Conservation (phyloP, 2,329 filamentous ascomycete species). For the Alternaria triticimaculans region DNA sequence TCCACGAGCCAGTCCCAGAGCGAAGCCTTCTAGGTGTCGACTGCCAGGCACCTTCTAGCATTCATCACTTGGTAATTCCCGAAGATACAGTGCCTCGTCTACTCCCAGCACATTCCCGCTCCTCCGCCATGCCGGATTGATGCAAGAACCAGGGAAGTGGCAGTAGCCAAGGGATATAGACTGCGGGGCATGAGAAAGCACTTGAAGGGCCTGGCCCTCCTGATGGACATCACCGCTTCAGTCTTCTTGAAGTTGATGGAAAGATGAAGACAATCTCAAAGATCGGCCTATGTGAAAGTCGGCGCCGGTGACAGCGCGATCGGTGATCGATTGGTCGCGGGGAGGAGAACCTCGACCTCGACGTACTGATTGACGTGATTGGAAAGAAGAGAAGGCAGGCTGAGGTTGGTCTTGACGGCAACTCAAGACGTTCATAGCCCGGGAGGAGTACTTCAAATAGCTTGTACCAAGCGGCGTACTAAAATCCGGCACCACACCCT, state of each 20-base stretch:
- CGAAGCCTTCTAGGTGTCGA: background rate
- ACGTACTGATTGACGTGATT: too few species aligned
- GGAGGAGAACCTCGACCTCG: too few species aligned
- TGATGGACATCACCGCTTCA: background rate
- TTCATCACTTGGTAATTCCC: conserved; percentile 1
- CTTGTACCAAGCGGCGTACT: background rate
- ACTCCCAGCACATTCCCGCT: too few species aligned
- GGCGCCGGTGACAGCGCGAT: too few species aligned
- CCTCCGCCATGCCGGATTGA: background rate
- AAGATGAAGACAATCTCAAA: too few species aligned
- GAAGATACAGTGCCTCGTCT: conserved; percentile 5
- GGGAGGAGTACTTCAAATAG: background rate
- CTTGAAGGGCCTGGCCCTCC: background rate
- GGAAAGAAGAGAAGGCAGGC: background rate
- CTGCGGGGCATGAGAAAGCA: background rate
- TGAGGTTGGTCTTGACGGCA: background rate
- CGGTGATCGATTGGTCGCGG: too few species aligned
- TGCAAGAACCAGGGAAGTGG: background rate
- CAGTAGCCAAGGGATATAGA: background rate
- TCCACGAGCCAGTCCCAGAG: background rate
- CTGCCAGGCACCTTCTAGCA: conserved; percentile 8
- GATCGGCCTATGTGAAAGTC: too few species aligned
- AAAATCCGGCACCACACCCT: background rate
- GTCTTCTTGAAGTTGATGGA: too few species aligned
- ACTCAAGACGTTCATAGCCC: background rate